These are phyloP conservation scores for Saccharomyces hybrid DNA, from an alignment of 1,139 yeast genomes.

Conservation along the genomic window DNA sequence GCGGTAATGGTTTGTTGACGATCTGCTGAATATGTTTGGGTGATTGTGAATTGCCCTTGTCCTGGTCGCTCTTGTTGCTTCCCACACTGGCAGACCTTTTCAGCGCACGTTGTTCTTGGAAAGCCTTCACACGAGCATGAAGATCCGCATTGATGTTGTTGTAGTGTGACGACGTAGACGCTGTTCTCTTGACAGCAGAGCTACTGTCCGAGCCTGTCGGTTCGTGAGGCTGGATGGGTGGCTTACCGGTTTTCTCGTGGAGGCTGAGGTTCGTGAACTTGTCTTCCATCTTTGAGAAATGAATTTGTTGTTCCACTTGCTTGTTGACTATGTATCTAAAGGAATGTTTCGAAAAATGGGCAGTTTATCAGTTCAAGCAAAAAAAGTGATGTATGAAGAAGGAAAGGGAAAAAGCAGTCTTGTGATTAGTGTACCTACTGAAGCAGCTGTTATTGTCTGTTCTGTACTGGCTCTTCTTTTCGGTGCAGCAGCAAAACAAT, in stretches of 20 bases:
- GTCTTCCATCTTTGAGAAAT: slow-evolving; percentile 5
- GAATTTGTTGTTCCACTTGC: not conserved
- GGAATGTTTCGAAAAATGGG: not conserved
- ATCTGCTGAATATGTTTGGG: slow-evolving; percentile 23
- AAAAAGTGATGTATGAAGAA: not conserved
- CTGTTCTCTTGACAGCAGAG: slow-evolving; percentile 15
- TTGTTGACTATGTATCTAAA: not conserved
- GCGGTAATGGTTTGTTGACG: slow-evolving; percentile 29
- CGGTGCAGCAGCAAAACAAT: not conserved
- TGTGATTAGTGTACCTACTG: not conserved
- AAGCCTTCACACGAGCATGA: slow-evolving; percentile 69
- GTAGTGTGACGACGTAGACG: slow-evolving; percentile 26
- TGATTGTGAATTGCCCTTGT: slow-evolving; percentile 7
- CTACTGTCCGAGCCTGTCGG: slow-evolving; percentile 3
- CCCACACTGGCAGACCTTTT: slow-evolving; percentile 31
- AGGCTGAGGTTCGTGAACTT: slow-evolving; percentile 7
- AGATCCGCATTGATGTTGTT: slow-evolving; percentile 50
- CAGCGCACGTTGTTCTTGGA: slow-evolving; percentile 57
- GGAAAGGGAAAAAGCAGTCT: not conserved
- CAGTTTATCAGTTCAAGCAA: not conserved
- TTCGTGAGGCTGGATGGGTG: not conserved
- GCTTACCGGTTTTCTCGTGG: slow-evolving; percentile 2
- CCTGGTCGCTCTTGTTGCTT: slow-evolving; percentile 13
- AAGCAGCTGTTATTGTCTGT: not conserved
- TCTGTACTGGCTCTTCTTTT: not conserved